Evolutionary conservation across 345 rosid species (phyloP).

Genomic region (Limnanthes douglasii): DNA sequence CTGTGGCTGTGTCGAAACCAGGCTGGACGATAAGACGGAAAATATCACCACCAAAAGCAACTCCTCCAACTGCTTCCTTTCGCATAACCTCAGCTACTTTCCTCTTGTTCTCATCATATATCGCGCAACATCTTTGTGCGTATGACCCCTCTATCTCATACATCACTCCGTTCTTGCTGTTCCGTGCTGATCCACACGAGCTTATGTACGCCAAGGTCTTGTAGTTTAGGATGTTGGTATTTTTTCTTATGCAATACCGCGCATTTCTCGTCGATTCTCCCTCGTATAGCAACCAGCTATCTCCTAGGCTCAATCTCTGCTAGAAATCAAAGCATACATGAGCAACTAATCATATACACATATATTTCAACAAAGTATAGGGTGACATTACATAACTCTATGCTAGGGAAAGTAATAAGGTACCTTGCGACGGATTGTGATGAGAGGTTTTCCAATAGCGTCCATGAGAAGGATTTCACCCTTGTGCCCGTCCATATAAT

Average conservation of each 20-base stretch:
- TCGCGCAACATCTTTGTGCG: slow-evolving; percentile 27
- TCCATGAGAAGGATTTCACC: slow-evolving; percentile 79
- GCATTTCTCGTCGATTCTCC: slow-evolving; percentile 45
- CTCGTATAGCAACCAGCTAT: slow-evolving; percentile 54
- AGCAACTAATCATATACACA: too few relatives aligned
- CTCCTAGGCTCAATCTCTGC: slow-evolving; percentile 50
- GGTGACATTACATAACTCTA: too few relatives aligned
- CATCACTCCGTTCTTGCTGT: slow-evolving; percentile 1
- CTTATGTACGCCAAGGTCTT: slow-evolving; percentile 45
- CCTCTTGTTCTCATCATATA: slow-evolving; percentile 35
- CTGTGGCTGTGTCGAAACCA: slow-evolving; percentile 24
- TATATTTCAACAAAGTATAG: too few relatives aligned
- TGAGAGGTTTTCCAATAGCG: slow-evolving; percentile 58
- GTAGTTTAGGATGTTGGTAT: slow-evolving; percentile 18
- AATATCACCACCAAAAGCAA: slow-evolving; percentile 38
- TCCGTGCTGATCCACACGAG: not conserved
- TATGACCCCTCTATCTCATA: slow-evolving; percentile 67
- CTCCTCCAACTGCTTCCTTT: slow-evolving; percentile 46
- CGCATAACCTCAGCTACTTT: slow-evolving; percentile 38
- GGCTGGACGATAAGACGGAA: slow-evolving; percentile 52
- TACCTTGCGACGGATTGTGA: slow-evolving; percentile 77
- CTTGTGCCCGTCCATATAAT: slow-evolving; percentile 31
- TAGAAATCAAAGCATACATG: not conserved
- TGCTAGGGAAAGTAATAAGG: not conserved
- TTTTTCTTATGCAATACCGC: slow-evolving; percentile 31